phyloP scores from a whole-genome alignment of 2,329 filamentous ascomycete species.

The Exophiala calicioides region DNA sequence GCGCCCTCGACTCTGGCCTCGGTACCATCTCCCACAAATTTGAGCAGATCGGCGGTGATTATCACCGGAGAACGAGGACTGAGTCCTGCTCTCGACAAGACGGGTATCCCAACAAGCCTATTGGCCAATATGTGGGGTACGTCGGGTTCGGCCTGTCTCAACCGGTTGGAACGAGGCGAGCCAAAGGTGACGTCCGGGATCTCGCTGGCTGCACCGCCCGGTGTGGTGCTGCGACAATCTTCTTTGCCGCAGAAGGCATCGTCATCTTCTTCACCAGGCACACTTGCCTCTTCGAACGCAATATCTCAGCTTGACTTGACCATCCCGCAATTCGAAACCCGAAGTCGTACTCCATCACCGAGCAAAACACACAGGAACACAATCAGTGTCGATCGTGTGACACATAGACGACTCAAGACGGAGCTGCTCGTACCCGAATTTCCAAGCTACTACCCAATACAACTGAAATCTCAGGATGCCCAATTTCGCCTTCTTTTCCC shows the following conservation, averaged over 20 bases:
- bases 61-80: slow-evolving; percentile 75
- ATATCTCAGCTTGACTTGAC: slow-evolving; percentile 24
- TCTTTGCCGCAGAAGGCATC: slow-evolving; percentile 23
- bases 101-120: slow-evolving; percentile 79
- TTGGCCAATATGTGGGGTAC: slow-evolving; percentile 95
- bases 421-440: slow-evolving; percentile 48
- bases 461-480: slow-evolving; percentile 81
- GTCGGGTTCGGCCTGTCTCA: slow-evolving; percentile 73
- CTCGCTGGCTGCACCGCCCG: slow-evolving; percentile 27
- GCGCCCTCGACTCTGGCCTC: slow-evolving; percentile 81
- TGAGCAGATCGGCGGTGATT: slow-evolving; percentile 82
- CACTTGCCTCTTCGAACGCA: slow-evolving; percentile 17
- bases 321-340: slow-evolving; percentile 28
- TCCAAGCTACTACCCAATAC: slow-evolving; percentile 75
- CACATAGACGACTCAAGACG: slow-evolving; percentile 39
- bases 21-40: slow-evolving; percentile 77
- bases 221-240: slow-evolving; percentile 21
- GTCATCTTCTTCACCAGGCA: slow-evolving; percentile 13
- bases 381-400: slow-evolving; percentile 55
- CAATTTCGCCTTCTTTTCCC: slow-evolving; percentile 94
- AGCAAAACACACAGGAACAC: slow-evolving; percentile 55
- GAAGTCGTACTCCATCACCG: slow-evolving; percentile 32
- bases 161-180: slow-evolving; percentile 60
- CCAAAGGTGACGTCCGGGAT: slow-evolving; percentile 37
- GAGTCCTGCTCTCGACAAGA: slow-evolving; percentile 61